Evolutionary conservation across 768 basidiomycete genomes (phyloP), one percentile per base, ranked within the genome.

Genomic region (Lepiota venenata): DNA sequence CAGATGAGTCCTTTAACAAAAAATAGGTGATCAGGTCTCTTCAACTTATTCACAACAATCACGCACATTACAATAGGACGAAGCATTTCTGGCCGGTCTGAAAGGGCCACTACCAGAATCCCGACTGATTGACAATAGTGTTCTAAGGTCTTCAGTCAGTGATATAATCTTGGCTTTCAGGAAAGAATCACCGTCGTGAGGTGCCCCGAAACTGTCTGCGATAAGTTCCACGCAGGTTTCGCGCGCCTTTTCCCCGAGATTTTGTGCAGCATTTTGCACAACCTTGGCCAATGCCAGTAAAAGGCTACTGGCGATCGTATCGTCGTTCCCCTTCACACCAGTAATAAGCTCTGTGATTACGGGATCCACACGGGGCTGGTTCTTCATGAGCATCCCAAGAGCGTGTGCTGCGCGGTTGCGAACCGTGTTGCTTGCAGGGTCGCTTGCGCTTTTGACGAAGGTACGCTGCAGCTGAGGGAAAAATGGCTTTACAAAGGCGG

Each of bases 391-490:
- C 3, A 85, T 80, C 11, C 95, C 95, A 1, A 98, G 77, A 10
- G 91, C 95, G 38, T 86, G 79, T 0, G 86, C 93, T 0, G 93
- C 94, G 50, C 84, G 84, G 56, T 77, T 85, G 48, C 96, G 84
- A 21, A 98, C 92, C 14, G 83, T 81, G 0, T 81, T 72, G 58
- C 90, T 92, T 1, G 87, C 77, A 7, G 87, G 69, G 66, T 98
- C 95, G 53, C 87, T 82, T 2, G 88, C 80, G 41, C 93, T 90
- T 73, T 98, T 98, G 66, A 97, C 89, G 63, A 98, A 98, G 0
- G 94, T 98, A 32, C 95, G 83, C 63, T 98, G 96, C 32, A 98
- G 72, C 63, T 98, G 97, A 2, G 96, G 97, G 81, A 98, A 98
- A 85, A 98, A 98, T 2, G 96, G 96, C 68, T 91, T 92, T 61